These are phyloP conservation scores for Mycena vitilis DNA, from an alignment of 768 basidiomycete genomes.

Conservation along the genomic window DNA sequence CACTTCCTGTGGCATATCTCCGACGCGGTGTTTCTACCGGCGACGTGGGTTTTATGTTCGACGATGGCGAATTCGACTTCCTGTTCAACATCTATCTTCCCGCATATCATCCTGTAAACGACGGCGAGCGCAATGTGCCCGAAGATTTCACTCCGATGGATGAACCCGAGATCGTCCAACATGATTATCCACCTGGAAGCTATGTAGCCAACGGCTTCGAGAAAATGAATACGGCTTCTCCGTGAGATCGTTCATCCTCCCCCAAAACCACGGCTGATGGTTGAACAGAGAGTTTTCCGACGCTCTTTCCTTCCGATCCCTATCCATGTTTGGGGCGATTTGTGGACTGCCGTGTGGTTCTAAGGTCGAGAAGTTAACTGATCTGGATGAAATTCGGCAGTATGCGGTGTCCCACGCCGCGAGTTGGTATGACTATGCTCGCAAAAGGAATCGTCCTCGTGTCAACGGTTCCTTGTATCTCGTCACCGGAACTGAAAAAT, in stretches of 20 bases:
- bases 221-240: not conserved
- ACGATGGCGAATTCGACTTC: conserved; percentile 48
- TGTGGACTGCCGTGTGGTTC: not conserved
- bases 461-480: conserved; percentile 39
- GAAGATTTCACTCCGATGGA: not conserved
- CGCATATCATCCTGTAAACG: conserved; percentile 44
- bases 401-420: not conserved
- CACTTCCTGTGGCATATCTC: not conserved
- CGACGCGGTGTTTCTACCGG: not conserved
- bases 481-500: conserved; percentile 26
- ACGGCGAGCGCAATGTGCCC: conserved; percentile 17
- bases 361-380: not conserved
- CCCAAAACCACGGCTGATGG: no score
- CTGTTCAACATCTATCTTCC: conserved; percentile 53
- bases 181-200: not conserved
- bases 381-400: not conserved
- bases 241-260: not conserved
- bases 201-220: not conserved
- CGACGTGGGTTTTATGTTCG: not conserved
- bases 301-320: not conserved
- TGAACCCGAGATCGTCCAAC: no score
- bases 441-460: conserved; percentile 38
- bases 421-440: not conserved
- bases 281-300: not conserved
- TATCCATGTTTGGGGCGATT: not conserved